Evolutionary conservation across 768 basidiomycete species (phyloP), one percentile per base, ranked within the genome.

Genomic region (Boletus vermiculosoides): DNA sequence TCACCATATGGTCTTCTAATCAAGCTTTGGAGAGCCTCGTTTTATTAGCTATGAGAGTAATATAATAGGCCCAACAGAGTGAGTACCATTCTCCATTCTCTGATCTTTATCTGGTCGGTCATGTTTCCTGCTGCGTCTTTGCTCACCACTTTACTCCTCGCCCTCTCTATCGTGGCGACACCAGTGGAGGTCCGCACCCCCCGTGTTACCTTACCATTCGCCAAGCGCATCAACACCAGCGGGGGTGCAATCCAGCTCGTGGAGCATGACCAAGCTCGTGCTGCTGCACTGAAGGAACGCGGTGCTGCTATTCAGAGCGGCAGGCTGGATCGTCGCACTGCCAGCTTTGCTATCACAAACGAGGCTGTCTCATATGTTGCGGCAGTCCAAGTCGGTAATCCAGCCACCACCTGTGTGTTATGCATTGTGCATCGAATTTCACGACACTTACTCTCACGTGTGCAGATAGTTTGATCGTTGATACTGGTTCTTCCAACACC

Each of bases 401-500:
- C 84, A 1, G 68, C 80, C 20, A 85, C 83, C 5, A 70, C 63
- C 22, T 85, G 83, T 82, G 60, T 62, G 78, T 58, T 44, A 15
- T 45, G 18, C 13, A 31, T 40, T 44, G 13, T 22, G n/a, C 22
- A 30, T 47, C 30, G 12, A 23, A 15, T 37, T 34, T 50, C 28
- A 22, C 6, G 11, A 10, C 30, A 41, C 23, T 60, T 36, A 53
- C 48, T 40, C 52, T 50, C 31, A 37, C 37, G 8, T 28, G n/a
- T 45, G 41, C 58, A 87, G 85, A 82, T 66, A 49, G 66, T 4
- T 76, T 88, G 47, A 64, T 87, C 51, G 72, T 87, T 52, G 86
- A 87, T 64, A 86, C 86, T 3, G 50, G 69, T 34, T 85, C 84
- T 68, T 85, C 86, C n/a, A 88, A 87, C 73, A 87, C 85, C 23